Evolutionary conservation across 2,329 filamentous ascomycete genomes (phyloP), one percentile per base, ranked within the genome.

Genomic region (Calycina marina): DNA sequence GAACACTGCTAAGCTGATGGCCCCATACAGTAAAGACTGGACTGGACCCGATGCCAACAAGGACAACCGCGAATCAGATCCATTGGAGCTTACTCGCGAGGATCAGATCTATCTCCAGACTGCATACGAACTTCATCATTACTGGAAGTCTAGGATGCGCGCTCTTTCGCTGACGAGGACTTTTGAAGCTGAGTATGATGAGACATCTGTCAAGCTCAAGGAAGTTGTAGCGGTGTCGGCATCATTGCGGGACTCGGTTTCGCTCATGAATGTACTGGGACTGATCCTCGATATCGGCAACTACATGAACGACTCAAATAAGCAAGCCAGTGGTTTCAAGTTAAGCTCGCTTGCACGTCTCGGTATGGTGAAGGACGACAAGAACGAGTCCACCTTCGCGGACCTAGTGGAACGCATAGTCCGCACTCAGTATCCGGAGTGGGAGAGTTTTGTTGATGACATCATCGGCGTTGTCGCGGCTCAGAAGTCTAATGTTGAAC

Each of bases 301-400:
- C 58, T 98, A 93, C 67, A 98, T 98, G 90, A 98, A 98, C 63
- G 90, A 96, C 53, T 79, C 86, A 34, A 96, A 94, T 61, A 98
- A 98, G 62, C 90, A 96, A 59, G 90, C 90, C 4, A 82, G 79
- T 36, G 90, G 90, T 40, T 98, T 98, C 76, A 98, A 98, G 63
- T 72, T 98, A 10, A 90, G 85, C 51, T 94, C 90, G 4, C 74
- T 98, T 30, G 82, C 83, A 16, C 76, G 90, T 34, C 64, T 98
- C 34, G 86, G 80, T 39, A 96, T 98, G 86, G 83, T 96, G 51
- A 98, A 98, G 61, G 90, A 98, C 53, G 85, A 93, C 62, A 94
- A 94, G 68, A 98, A 98, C 56, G 81, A 96, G 56, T 88, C 84
- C 1, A 94, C 85, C 1, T 79, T 98, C 52, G 85, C 88, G 35